phyloP scores from a whole-genome alignment of 352 stramenopile genomes.

The Saprolegnia diclina region DNA sequence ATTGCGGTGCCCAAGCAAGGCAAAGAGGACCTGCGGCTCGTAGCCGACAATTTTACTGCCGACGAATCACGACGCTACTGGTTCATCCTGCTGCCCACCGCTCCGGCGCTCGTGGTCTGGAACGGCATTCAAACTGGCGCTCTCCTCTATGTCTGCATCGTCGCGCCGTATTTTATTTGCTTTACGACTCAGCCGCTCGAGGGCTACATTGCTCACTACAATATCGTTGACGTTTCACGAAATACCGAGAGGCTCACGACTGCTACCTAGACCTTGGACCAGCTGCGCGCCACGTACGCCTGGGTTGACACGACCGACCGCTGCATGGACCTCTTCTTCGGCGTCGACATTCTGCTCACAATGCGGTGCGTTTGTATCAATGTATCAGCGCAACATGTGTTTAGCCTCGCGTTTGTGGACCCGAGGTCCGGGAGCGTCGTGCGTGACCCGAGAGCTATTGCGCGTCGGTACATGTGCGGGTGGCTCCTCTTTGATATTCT shows the following conservation, averaged over 20 bases:
- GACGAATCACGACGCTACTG: background rate
- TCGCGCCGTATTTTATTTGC: conserved; percentile 28
- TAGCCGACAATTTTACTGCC: background rate
- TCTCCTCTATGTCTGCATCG: conserved; percentile 28
- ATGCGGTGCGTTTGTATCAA: conserved; percentile 1
- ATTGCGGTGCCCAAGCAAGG: too few species aligned
- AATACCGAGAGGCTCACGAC: background rate
- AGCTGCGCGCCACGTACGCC: background rate
- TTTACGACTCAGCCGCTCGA: background rate
- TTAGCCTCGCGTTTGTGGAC: conserved; percentile 27
- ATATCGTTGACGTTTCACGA: background rate
- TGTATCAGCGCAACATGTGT: background rate
- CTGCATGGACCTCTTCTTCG: conserved; percentile 29
- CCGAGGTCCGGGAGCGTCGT: conserved; percentile 26
- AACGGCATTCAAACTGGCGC: background rate
- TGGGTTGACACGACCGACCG: conserved; percentile 27
- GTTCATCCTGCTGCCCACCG: background rate
- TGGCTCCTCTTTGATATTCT: conserved; percentile 30
- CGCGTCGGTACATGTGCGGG: conserved; percentile 19
- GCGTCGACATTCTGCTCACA: conserved; percentile 29
- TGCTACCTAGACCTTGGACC: background rate
- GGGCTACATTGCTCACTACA: background rate
- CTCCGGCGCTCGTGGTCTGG: background rate
- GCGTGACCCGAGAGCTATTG: conserved; percentile 9
- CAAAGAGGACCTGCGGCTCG: too few species aligned